Evolutionary conservation across 2,329 filamentous ascomycete genomes (phyloP), one percentile per base, ranked within the genome.

Genomic region (Sporothrix phasma): DNA sequence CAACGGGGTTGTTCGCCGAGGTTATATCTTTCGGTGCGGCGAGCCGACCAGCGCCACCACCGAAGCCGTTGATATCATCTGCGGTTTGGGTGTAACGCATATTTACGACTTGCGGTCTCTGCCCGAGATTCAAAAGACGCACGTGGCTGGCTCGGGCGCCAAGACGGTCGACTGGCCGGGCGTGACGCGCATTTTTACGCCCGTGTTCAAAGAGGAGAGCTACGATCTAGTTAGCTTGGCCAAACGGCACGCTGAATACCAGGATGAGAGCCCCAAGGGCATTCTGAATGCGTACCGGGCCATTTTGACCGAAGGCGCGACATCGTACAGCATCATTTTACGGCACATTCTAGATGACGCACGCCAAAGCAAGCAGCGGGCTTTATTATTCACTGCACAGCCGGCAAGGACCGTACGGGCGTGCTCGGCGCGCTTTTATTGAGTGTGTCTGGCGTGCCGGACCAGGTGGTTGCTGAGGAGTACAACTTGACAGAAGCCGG

Each of bases 321-420:
- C 69, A 19, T 61, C 70, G 13, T 68, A 71, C 64, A 74, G 59
- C 59, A 73, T 6, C 4, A 71, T 78, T 2, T 69, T 74, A 2
- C 67, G 75, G 1, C 84, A 86, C 7, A 74, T 88, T 10, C 76
- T 90, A 6, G 37, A 41, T 76, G 31, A 61, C 5, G 51, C 39
- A 3, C 54, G 54, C 5, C 15, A n/a, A 1, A n/a, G 34, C 2
- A 15, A 60, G 29, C 22, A 62, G 13, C 31, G 26, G 5, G 59
- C 8, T 46, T 65, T 5, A 60, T 66, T 13, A 51, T 91, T 7
- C 88, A 92, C 71, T 92, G 89, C 73, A 89, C 88, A 0, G 88
- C 87, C 0, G 89, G 89, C 13, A 92, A 92, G 74, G 89, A 92
- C 72, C 80, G 89, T 49, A 92, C 89, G 0, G 89, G 89, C 2